Conservation (phyloP, 208 protist species). For the Trypanosoma cruzi region DNA sequence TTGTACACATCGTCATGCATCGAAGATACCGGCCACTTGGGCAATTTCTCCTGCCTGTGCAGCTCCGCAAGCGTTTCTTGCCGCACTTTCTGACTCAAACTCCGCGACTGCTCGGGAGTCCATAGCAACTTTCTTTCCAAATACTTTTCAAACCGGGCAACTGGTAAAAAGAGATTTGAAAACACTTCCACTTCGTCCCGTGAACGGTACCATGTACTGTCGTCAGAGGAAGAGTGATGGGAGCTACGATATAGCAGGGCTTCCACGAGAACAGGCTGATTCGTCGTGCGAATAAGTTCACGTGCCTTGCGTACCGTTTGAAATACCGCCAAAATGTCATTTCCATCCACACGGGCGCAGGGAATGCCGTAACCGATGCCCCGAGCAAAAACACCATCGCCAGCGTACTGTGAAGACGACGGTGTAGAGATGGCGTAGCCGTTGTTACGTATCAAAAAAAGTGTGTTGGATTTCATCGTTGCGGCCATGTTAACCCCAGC, state of each 20-base stretch:
- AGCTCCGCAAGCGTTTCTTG: constrained; percentile 61
- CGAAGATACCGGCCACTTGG: constrained; percentile 52
- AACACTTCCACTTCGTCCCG: constrained; percentile 69
- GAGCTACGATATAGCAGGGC: constrained; percentile 96
- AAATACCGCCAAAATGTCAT: constrained; percentile 96
- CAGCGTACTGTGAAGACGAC: constrained; percentile 94
- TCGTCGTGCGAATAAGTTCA: constrained; percentile 75
- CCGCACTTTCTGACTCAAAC: constrained; percentile 41
- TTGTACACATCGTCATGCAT: constrained; percentile 71
- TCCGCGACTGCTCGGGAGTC: constrained; percentile 47
- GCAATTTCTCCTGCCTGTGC: constrained; percentile 68
- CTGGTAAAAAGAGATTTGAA: constrained; percentile 49
- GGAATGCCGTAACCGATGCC: constrained; percentile 89
- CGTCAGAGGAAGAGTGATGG: constrained; percentile 97
- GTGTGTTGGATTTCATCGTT: constrained; percentile 88
- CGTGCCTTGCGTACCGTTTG: constrained; percentile 89
- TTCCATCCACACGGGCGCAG: constrained; percentile 96
- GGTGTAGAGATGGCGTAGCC: constrained; percentile 97
- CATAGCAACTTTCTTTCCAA: constrained; percentile 60
- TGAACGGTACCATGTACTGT: constrained; percentile 90
- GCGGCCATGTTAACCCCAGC: constrained; percentile 97
- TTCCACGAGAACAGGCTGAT: constrained; percentile 95
- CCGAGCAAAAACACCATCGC: constrained; percentile 92
- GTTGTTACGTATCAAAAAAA: constrained; percentile 96
- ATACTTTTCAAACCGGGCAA: constrained; percentile 74